Percentiles rank a stretch among this genome's conserved stretches.
Evolutionary conservation across 2,329 filamentous ascomycete genomes (phyloP).

Genomic region (Amauroascus niger): DNA sequence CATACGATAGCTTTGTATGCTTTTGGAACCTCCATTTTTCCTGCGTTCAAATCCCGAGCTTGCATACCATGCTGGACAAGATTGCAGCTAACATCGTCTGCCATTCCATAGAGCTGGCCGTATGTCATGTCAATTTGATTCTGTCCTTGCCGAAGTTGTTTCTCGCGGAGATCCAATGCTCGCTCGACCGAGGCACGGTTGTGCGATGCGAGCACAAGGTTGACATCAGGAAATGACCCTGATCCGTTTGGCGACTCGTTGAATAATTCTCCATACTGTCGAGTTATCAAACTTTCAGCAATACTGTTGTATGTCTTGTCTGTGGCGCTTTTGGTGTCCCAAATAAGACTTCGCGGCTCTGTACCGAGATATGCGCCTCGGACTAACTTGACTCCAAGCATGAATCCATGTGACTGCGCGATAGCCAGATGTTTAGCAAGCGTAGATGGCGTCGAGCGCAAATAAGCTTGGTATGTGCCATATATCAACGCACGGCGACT

Average conservation of each 20-base stretch:
- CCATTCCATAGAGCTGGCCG: slow-evolving; percentile 51
- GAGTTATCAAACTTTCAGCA: slow-evolving; percentile 54
- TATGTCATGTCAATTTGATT: slow-evolving; percentile 42
- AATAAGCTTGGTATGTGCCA: slow-evolving; percentile 67
- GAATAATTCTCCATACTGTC: slow-evolving; percentile 48
- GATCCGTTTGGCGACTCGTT: slow-evolving; percentile 23
- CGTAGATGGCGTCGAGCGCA: slow-evolving; percentile 51
- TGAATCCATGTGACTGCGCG: slow-evolving; percentile 52
- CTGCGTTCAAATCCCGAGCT: slow-evolving; percentile 19
- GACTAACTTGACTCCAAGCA: slow-evolving; percentile 63
- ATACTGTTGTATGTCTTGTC: slow-evolving; percentile 63
- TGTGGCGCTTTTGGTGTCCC: slow-evolving; percentile 59
- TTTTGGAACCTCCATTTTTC: slow-evolving; percentile 32
- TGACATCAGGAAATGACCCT: slow-evolving; percentile 44
- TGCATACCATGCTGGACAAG: slow-evolving; percentile 29
- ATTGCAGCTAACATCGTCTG: slow-evolving; percentile 48
- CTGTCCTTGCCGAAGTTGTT: slow-evolving; percentile 34
- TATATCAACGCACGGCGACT: slow-evolving; percentile 58
- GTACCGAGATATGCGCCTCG: slow-evolving; percentile 62
- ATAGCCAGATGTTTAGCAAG: slow-evolving; percentile 52
- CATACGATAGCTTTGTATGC: slow-evolving; percentile 48
- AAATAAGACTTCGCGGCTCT: slow-evolving; percentile 60
- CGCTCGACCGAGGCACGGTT: slow-evolving; percentile 60
- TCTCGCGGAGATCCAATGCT: slow-evolving; percentile 41
- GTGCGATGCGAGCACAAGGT: slow-evolving; percentile 69